Evolutionary conservation across 805 yeast genomes (phyloP).

Genomic region (Nematodospora valgi): DNA sequence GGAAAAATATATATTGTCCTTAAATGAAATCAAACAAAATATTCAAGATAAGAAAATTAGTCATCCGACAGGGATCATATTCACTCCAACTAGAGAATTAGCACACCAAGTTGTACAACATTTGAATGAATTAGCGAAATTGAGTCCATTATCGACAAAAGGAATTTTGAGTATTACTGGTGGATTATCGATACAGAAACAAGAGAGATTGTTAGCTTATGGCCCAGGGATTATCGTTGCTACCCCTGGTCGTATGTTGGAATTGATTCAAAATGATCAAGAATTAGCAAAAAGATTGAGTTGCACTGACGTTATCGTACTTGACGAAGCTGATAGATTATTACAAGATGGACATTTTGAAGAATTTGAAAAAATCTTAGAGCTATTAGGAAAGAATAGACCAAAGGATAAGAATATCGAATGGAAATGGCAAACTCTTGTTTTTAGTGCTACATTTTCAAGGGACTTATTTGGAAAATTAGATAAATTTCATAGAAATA

Average conservation of each 20-base stretch:
- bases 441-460: conserved; percentile 94
- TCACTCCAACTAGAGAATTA: conserved; percentile 95
- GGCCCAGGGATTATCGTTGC: conserved; percentile 85
- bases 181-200: conserved; percentile 92
- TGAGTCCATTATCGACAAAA: conserved; percentile 48
- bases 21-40: conserved; percentile 14
- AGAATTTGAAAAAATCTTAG: conserved; percentile 78
- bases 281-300: conserved; percentile 41
- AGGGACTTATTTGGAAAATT: conserved; percentile 77
- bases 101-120: conserved; percentile 92
- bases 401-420: conserved; percentile 31
- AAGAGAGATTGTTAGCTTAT: conserved; percentile 70
- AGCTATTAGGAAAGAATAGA: conserved; percentile 53
- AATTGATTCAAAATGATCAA: conserved; percentile 64
- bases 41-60: conserved; percentile 17
- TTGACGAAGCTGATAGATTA: conserved; percentile 95
- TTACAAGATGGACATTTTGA: conserved; percentile 95
- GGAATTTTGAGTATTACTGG: conserved; percentile 84
- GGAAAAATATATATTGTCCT: conserved; percentile 50
- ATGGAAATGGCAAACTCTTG: conserved; percentile 72
- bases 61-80: conserved; percentile 71
- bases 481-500: conserved; percentile 31
- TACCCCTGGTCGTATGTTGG: conserved; percentile 92
- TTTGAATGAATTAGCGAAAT: conserved; percentile 52
- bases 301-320: conserved; percentile 51